phyloP scores from a whole-genome alignment of 352 stramenopile genomes.

The Globisporangium spiculum region DNA sequence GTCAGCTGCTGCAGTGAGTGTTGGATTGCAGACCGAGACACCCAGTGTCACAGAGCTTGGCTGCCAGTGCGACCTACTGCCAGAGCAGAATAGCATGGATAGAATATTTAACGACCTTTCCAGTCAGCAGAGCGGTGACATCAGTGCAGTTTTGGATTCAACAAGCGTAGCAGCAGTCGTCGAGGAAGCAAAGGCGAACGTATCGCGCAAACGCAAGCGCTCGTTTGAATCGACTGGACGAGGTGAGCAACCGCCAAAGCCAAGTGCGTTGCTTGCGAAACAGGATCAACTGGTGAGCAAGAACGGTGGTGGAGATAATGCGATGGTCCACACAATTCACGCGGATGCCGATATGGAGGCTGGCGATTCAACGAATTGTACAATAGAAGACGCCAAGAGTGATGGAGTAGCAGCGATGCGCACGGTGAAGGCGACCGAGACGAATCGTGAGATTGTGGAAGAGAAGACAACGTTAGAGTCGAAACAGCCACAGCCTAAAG shows the following conservation, averaged over 20 bases:
- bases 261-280: background rate
- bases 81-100: background rate
- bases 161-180: background rate
- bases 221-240: conserved; percentile 9
- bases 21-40: conserved; percentile 1
- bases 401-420: background rate
- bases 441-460: background rate
- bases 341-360: background rate
- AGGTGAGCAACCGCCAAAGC: background rate
- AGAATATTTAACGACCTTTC: background rate
- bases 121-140: background rate
- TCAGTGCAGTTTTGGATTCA: background rate
- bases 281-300: background rate
- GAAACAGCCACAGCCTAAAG: too few species aligned
- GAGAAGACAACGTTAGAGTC: too few species aligned
- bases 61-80: conserved; percentile 5
- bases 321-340: background rate
- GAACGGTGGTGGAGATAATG: background rate
- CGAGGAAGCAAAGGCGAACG: background rate
- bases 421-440: background rate
- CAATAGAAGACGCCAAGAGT: background rate
- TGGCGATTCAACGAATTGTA: background rate
- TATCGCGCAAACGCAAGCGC: conserved; percentile 7
- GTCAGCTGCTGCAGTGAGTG: background rate
- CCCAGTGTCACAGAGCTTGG: too few species aligned